Conservation (phyloP, 495 filamentous ascomycete genomes). For the Aspergillus haitiensis region DNA sequence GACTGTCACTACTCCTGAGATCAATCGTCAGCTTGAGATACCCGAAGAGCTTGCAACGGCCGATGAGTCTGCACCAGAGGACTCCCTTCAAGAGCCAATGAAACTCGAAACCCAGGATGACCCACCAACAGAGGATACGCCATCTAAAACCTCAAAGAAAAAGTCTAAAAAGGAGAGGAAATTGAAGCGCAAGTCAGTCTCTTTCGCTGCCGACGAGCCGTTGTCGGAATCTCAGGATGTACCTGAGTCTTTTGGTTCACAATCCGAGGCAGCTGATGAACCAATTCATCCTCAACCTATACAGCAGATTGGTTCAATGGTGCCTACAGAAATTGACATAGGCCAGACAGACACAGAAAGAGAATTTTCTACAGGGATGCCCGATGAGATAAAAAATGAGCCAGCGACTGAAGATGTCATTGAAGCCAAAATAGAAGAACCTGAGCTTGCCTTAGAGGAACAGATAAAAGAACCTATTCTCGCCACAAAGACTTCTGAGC, state of each 20-base stretch:
- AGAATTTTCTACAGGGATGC: background rate
- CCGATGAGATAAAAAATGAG: constrained; percentile 5
- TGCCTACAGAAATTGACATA: background rate
- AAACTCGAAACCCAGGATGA: constrained; percentile 8
- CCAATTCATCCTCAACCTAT: background rate
- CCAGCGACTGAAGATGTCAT: background rate
- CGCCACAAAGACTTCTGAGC: background rate
- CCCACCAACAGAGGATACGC: constrained; percentile 15
- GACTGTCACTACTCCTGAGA: constrained; percentile 4
- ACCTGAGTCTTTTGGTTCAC: background rate
- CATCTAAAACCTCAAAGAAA: constrained; percentile 37
- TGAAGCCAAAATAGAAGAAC: background rate
- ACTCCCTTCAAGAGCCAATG: constrained; percentile 2
- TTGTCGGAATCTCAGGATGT: constrained; percentile 11
- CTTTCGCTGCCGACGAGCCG: constrained; percentile 25
- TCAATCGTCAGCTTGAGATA: background rate
- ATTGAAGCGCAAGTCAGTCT: constrained; percentile 31
- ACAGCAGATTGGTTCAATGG: background rate
- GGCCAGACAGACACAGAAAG: background rate
- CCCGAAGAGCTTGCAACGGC: background rate
- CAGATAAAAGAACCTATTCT: background rate
- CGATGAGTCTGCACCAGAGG: constrained; percentile 5
- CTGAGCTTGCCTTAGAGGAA: background rate
- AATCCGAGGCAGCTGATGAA: background rate
- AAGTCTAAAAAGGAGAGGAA: constrained; percentile 48